Conservation (phyloP, 164 flowering plant genomes). For the Chimonanthus salicifolius region DNA sequence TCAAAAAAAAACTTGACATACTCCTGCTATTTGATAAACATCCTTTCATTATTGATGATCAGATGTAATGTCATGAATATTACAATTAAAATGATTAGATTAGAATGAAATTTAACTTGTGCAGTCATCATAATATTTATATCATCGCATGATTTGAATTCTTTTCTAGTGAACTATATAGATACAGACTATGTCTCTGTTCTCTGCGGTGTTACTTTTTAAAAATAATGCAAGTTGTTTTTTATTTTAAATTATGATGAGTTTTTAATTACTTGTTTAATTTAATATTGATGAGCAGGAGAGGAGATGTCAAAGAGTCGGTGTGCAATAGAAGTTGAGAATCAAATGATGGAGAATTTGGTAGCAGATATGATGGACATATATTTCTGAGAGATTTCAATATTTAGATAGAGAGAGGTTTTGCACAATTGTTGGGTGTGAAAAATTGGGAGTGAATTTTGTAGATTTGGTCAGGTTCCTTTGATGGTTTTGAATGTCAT, state of each 20-base stretch:
- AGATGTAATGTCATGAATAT: background rate
- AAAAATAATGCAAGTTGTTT: background rate
- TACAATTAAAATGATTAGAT: constrained; percentile 19
- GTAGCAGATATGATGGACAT: constrained; percentile 56
- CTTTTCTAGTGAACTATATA: background rate
- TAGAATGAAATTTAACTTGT: background rate
- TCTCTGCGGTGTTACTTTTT: background rate
- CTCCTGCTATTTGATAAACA: too few species aligned
- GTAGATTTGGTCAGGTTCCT: background rate
- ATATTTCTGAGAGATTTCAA: constrained; percentile 23
- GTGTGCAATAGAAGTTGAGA: constrained; percentile 29
- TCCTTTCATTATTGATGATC: too few species aligned
- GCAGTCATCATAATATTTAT: background rate
- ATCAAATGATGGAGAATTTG: constrained; percentile 57
- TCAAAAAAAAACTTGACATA: too few species aligned
- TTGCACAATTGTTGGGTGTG: background rate
- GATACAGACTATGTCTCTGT: background rate
- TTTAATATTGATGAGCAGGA: background rate
- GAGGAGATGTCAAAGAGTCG: background rate
- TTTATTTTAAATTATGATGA: background rate
- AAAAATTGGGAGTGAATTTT: background rate
- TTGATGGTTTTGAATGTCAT: background rate
- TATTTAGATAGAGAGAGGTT: background rate
- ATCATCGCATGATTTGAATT: background rate
- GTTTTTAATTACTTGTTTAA: background rate